phyloP scores from a whole-genome alignment of 2,329 filamentous ascomycete species.

The Aspergillus hiratsukae region DNA sequence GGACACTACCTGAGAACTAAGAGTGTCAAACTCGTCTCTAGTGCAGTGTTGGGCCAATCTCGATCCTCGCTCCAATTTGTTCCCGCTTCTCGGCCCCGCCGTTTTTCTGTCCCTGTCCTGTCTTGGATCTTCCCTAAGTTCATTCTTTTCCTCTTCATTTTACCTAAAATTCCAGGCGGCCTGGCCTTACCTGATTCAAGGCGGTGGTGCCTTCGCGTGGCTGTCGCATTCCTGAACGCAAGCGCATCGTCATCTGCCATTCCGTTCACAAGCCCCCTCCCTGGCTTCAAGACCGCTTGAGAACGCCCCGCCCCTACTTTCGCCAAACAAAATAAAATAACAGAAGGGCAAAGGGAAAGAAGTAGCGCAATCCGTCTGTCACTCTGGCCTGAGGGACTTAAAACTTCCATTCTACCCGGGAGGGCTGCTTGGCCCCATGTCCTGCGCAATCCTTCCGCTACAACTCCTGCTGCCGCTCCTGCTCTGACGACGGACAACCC shows the following conservation, averaged over 20 bases:
- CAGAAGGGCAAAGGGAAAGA: neutral
- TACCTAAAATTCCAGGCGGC: neutral
- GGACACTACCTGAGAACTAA: neutral
- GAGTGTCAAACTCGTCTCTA: neutral
- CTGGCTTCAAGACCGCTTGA: neutral
- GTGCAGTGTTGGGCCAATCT: neutral
- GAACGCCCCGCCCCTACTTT: neutral
- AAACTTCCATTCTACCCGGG: conserved; percentile 9
- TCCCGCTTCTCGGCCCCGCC: neutral
- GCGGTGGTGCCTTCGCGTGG: conserved; percentile 1
- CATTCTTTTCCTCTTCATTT: neutral
- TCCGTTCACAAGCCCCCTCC: neutral
- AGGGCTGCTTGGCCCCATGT: conserved; percentile 29
- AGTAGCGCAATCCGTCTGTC: too few relatives aligned
- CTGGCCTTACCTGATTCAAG: neutral
- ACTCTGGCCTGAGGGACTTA: neutral
- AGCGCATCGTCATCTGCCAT: neutral
- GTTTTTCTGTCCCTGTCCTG: neutral
- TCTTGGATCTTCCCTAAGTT: neutral
- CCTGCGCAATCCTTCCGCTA: conserved; percentile 21
- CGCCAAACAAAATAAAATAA: neutral
- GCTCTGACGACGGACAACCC: neutral
- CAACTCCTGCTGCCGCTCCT: conserved; percentile 8
- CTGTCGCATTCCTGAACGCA: neutral
- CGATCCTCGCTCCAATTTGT: neutral